Evolutionary conservation across 371 early-diverging fungal species (phyloP).

Genomic region (Thermomucor indicae-seudaticae): DNA sequence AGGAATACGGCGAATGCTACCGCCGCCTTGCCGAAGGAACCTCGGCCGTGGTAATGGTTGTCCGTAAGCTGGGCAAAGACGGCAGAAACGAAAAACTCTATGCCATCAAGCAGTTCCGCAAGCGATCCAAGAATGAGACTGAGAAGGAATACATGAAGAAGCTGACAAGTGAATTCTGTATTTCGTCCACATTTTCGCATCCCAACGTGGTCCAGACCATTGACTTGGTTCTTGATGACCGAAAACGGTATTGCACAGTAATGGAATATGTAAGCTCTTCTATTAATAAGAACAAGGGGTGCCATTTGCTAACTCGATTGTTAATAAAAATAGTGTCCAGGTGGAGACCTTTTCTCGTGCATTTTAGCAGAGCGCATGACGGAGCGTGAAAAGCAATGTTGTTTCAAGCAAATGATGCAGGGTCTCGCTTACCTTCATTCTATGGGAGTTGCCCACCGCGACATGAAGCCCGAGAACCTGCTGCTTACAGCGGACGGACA

Average conservation of each 20-base stretch:
- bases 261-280: slow-evolving; percentile 75
- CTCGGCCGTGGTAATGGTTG: slow-evolving; percentile 85
- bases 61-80: slow-evolving; percentile 58
- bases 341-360: slow-evolving; percentile 79
- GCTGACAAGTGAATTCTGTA: slow-evolving; percentile 90
- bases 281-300: not conserved
- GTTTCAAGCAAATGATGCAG: slow-evolving; percentile 88
- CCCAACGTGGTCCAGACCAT: slow-evolving; percentile 85
- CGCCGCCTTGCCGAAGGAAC: slow-evolving; percentile 85
- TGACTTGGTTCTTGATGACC: slow-evolving; percentile 89
- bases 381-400: slow-evolving; percentile 76
- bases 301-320: slow-evolving; percentile 14
- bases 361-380: slow-evolving; percentile 74
- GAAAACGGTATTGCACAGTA: slow-evolving; percentile 90
- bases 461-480: slow-evolving; percentile 90
- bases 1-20: slow-evolving; percentile 81
- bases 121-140: slow-evolving; percentile 56
- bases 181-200: slow-evolving; percentile 79
- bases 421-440: slow-evolving; percentile 90
- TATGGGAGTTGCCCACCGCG: slow-evolving; percentile 93
- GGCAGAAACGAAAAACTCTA: slow-evolving; percentile 55
- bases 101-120: slow-evolving; percentile 55
- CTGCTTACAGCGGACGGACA: slow-evolving; percentile 75
- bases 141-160: slow-evolving; percentile 66
- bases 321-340: slow-evolving; percentile 65